phyloP scores from a whole-genome alignment of 495 filamentous ascomycete genomes.

The Penicillium antarcticum region DNA sequence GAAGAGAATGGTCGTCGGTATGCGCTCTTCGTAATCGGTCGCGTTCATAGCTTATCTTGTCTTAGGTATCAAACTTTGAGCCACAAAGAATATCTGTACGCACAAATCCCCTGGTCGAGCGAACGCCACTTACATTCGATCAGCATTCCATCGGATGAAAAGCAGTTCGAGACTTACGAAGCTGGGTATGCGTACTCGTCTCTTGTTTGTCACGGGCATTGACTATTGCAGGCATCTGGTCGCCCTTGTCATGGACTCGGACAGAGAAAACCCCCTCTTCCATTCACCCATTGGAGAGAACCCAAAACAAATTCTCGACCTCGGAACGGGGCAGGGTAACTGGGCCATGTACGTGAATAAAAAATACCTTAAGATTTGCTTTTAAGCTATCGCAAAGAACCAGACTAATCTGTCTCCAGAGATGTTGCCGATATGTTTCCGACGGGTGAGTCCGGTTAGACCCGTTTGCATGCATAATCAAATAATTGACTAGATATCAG shows the following conservation, averaged over 20 bases:
- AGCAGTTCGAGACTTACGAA: constrained; percentile 24
- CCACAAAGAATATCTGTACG: constrained; percentile 10
- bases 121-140: neutral
- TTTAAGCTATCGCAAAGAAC: neutral
- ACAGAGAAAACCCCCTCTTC: constrained; percentile 14
- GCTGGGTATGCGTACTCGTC: constrained; percentile 6
- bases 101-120: neutral
- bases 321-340: constrained; percentile 23
- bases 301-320: constrained; percentile 20
- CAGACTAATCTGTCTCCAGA: constrained; percentile 7
- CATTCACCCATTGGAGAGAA: constrained; percentile 8
- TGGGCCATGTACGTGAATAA: constrained; percentile 33
- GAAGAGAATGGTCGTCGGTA: constrained; percentile 21
- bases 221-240: constrained; percentile 14
- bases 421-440: constrained; percentile 25
- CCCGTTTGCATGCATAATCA: neutral
- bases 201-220: neutral
- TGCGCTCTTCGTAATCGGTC: neutral
- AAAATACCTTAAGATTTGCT: neutral
- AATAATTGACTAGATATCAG: constrained; percentile 6
- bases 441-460: constrained; percentile 1
- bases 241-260: constrained; percentile 11
- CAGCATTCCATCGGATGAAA: constrained; percentile 21
- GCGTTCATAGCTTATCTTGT: neutral
- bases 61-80: constrained; percentile 13